Percentiles rank a stretch among this genome's conserved stretches.
phyloP scores from a whole-genome alignment of 345 rosid species.

The Barbarea vulgaris region DNA sequence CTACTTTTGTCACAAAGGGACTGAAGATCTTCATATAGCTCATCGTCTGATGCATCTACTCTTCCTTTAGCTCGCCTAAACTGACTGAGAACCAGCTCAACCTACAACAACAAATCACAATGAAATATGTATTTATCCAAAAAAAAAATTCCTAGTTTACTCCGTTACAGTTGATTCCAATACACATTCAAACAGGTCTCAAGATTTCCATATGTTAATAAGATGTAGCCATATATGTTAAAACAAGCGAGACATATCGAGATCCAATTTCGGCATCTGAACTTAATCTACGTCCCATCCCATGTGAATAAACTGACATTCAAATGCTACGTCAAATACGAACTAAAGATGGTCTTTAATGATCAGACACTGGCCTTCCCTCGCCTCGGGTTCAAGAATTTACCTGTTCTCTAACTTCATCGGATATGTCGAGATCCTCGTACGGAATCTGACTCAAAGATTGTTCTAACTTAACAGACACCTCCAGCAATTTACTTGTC shows the following conservation, averaged over 20 bases:
- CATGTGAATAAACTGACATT: not conserved
- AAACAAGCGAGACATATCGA: not conserved
- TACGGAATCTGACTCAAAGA: slow-evolving; percentile 67
- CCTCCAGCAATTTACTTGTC: slow-evolving; percentile 64
- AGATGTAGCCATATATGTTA: slow-evolving; percentile 2
- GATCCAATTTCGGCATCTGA: not conserved
- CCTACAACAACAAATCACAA: slow-evolving; percentile 48
- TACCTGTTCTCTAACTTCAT: slow-evolving; percentile 99
- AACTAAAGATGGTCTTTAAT: not conserved
- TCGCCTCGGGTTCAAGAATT: not conserved
- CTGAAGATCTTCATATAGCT: slow-evolving; percentile 63
- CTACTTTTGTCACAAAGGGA: slow-evolving; percentile 58
- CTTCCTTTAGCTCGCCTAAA: slow-evolving; percentile 91
- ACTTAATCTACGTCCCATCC: not conserved
- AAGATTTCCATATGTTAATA: not conserved
- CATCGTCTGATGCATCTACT: slow-evolving; percentile 61
- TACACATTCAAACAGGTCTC: not conserved
- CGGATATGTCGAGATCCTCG: slow-evolving; percentile 83
- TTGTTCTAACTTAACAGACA: slow-evolving; percentile 69
- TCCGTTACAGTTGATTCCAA: not conserved
- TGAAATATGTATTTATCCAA: not conserved
- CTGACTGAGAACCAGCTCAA: slow-evolving; percentile 85
- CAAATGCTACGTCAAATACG: not conserved
- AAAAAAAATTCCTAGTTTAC: not conserved
- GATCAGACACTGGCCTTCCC: not conserved